phyloP scores from a whole-genome alignment of 179 eudicot species.

The Beta corolliflora region DNA sequence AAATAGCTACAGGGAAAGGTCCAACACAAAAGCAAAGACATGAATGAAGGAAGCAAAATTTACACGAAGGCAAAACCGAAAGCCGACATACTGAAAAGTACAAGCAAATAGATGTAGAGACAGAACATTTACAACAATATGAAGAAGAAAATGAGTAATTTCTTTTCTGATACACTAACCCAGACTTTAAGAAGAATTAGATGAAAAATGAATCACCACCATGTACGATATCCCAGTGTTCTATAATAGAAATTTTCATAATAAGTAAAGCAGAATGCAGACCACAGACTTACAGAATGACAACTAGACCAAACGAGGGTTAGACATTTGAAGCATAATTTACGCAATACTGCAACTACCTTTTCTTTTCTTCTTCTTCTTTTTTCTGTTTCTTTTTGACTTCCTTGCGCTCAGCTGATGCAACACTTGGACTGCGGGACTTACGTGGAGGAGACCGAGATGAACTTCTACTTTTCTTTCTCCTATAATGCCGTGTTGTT shows the following conservation, averaged over 20 bases:
- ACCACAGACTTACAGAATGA: background rate
- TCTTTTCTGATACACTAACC: background rate
- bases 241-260: background rate
- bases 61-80: background rate
- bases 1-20: conserved; percentile 9
- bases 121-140: background rate
- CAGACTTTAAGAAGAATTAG: background rate
- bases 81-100: background rate
- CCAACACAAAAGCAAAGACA: conserved; percentile 19
- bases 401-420: conserved; percentile 54
- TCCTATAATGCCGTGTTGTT: conserved; percentile 64
- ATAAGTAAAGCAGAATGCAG: background rate
- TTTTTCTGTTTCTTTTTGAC: conserved; percentile 59
- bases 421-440: conserved; percentile 71
- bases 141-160: background rate
- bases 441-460: conserved; percentile 59
- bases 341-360: conserved; percentile 42
- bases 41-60: background rate
- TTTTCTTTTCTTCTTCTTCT: conserved; percentile 88
- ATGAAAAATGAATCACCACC: background rate
- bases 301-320: background rate
- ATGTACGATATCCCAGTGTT: background rate
- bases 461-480: conserved; percentile 62
- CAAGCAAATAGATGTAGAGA: background rate
- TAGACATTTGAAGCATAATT: background rate